phyloP scores from a whole-genome alignment of 106 monocot genomes.

The Chionographis japonica region DNA sequence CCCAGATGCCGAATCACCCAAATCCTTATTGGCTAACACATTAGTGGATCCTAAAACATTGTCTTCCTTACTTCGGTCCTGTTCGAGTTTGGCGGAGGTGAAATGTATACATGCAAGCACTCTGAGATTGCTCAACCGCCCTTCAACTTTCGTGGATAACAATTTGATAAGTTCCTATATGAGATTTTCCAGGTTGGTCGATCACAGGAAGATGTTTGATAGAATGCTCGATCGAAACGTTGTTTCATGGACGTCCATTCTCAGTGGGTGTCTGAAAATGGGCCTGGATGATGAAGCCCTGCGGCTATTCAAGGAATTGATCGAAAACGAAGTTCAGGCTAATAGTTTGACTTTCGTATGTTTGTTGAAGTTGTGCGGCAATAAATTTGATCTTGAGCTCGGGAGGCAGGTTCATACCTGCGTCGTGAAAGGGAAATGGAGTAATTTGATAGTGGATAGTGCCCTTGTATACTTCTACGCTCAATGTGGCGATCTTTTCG shows the following conservation, averaged over 20 bases:
- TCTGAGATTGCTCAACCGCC: slow-evolving; percentile 19
- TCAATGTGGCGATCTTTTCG: slow-evolving; percentile 40
- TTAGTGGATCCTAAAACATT: slow-evolving; percentile 19
- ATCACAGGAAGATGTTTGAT: slow-evolving; percentile 70
- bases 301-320: slow-evolving; percentile 37
- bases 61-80: slow-evolving; percentile 29
- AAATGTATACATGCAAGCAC: slow-evolving; percentile 40
- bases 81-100: slow-evolving; percentile 38
- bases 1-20: slow-evolving; percentile 2
- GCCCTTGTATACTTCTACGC: slow-evolving; percentile 64
- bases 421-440: slow-evolving; percentile 54
- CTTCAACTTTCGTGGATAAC: slow-evolving; percentile 42
- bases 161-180: slow-evolving; percentile 63
- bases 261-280: slow-evolving; percentile 49
- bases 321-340: slow-evolving; percentile 21
- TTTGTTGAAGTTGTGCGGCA: slow-evolving; percentile 65
- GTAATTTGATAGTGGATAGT: slow-evolving; percentile 77
- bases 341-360: slow-evolving; percentile 81
- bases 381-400: slow-evolving; percentile 40
- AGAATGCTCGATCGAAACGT: slow-evolving; percentile 51
- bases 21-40: neutral
- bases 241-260: slow-evolving; percentile 75
- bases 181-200: slow-evolving; percentile 26
- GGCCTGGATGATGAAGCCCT: slow-evolving; percentile 44
- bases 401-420: slow-evolving; percentile 74